Conservation (phyloP, 768 basidiomycete species). For the Panaeolus cyanescens region DNA sequence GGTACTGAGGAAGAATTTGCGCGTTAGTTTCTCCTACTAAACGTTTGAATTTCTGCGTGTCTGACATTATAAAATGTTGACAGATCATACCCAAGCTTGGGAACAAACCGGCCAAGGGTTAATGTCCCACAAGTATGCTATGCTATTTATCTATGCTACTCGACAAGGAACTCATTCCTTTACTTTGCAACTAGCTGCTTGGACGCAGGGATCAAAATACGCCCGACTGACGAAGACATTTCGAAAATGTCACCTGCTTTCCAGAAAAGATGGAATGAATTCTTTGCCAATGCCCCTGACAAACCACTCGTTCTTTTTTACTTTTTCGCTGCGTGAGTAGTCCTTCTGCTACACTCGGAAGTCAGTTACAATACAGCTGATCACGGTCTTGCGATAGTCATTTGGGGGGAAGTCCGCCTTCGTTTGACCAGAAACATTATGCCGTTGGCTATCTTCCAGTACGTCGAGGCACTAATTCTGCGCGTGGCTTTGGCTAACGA, state of each 20-base stretch:
- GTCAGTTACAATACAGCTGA: conserved; percentile 13
- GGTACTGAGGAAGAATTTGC: conserved; percentile 38
- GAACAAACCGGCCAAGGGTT: conserved; percentile 40
- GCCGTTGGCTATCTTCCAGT: conserved; percentile 19
- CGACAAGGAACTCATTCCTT: too few species aligned
- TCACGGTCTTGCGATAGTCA: conserved; percentile 13
- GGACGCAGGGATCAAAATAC: conserved; percentile 58
- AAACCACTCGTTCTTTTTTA: conserved; percentile 54
- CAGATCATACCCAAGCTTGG: conserved; percentile 18
- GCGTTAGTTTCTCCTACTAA: conserved; percentile 44
- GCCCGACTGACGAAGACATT: conserved; percentile 52
- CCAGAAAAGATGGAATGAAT: conserved; percentile 47
- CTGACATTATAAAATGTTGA: background rate
- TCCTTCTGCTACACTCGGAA: background rate
- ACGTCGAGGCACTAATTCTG: background rate
- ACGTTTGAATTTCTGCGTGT: conserved; percentile 2
- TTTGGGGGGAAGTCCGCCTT: background rate
- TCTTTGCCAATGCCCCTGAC: conserved; percentile 53
- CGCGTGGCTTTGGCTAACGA: background rate
- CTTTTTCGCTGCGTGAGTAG: conserved; percentile 38
- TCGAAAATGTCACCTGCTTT: conserved; percentile 53
- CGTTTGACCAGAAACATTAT: background rate
- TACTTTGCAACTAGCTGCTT: conserved; percentile 49
- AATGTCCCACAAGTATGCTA: conserved; percentile 52
- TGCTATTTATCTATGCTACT: too few species aligned